Evolutionary conservation across 2,329 filamentous ascomycete genomes (phyloP), one percentile per base, ranked within the genome.

Genomic region (Sporothrix globosa): DNA sequence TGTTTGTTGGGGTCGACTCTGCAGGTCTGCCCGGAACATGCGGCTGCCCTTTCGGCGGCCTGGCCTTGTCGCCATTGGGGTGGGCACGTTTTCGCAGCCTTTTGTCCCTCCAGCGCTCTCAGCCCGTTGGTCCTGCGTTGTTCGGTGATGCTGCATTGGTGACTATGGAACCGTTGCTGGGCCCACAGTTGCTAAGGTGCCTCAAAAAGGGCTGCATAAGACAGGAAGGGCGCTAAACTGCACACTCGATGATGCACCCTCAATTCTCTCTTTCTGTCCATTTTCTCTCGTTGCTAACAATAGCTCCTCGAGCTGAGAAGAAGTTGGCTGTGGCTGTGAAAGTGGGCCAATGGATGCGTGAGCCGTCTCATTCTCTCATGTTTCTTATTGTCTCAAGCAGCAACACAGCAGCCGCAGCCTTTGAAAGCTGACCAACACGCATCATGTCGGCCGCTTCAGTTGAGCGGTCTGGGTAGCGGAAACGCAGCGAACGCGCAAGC

Each of bases 171-270:
- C 14, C 41, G 60, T 63, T 65, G 44, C 44, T 50, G 61, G 61
- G 61, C 17, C 61, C 44, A 65, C 61, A 50, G 44, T 14, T 24
- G 52, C 19, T 19, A 24, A 5, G 44, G 44, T 50, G 44, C 41
- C 61, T 30, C 17, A 21, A 27, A 63, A 27, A 63, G 39, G 58
- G 58, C 58, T 48, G 60, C 60, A 63, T 63, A 48, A 46, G 58
- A 48, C 60, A 9, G 9, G 2, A 19, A 63, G 39, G 58, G 39
- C 58, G 60, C 60, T 63, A 63, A 30, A 50, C 50, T 21, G 21
- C 50, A 53, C 10, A 11, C 27, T 34, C 6, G 34, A 58, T 14
- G 53, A 41, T 44, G 56, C 56, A 61, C 53, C n/a, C 39, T 21
- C 30, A 41, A 4, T 34, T 34, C 6, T 34, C 30, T n/a, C 11